Conservation (phyloP, 208 protist genomes). For the Jaenimonas drosophilae region DNA sequence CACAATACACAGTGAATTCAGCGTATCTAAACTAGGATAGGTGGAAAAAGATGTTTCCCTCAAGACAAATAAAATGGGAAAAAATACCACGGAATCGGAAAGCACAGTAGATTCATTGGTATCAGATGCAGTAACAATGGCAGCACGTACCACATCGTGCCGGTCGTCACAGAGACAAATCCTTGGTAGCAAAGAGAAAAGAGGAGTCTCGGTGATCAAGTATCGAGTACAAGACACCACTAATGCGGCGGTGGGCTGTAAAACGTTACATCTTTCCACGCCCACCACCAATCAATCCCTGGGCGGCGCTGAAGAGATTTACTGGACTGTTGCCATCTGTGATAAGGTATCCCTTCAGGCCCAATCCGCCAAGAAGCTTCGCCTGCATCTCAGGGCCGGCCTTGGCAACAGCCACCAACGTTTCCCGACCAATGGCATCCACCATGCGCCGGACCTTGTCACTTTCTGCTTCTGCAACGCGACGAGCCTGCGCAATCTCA, state of each 20-base stretch:
- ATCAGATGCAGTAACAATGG: too few species aligned
- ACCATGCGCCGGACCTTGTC: constrained; percentile 85
- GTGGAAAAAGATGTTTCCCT: background rate
- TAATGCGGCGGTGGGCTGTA: too few species aligned
- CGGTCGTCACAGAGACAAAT: too few species aligned
- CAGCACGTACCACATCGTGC: too few species aligned
- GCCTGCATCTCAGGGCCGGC: constrained; percentile 94
- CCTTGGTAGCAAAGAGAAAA: constrained; percentile 2
- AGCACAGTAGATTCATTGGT: too few species aligned
- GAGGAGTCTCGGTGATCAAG: too few species aligned
- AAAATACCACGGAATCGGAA: background rate
- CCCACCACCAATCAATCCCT: constrained; percentile 75
- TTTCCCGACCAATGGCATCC: constrained; percentile 84
- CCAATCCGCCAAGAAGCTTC: constrained; percentile 91
- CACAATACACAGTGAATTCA: constrained; percentile 8
- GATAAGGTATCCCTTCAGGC: constrained; percentile 93
- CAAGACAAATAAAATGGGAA: constrained; percentile 8
- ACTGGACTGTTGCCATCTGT: constrained; percentile 94
- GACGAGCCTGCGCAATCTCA: constrained; percentile 69
- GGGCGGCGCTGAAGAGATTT: constrained; percentile 94
- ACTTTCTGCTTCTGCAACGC: constrained; percentile 79
- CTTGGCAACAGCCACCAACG: constrained; percentile 84
- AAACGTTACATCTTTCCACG: too few species aligned
- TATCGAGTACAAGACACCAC: too few species aligned
- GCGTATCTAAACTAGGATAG: constrained; percentile 4